A percentile compares a stretch with the other conserved stretches of the same genome.
Evolutionary conservation across 2,329 filamentous ascomycete genomes (phyloP).

Genomic region (Aspergillus sp.): DNA sequence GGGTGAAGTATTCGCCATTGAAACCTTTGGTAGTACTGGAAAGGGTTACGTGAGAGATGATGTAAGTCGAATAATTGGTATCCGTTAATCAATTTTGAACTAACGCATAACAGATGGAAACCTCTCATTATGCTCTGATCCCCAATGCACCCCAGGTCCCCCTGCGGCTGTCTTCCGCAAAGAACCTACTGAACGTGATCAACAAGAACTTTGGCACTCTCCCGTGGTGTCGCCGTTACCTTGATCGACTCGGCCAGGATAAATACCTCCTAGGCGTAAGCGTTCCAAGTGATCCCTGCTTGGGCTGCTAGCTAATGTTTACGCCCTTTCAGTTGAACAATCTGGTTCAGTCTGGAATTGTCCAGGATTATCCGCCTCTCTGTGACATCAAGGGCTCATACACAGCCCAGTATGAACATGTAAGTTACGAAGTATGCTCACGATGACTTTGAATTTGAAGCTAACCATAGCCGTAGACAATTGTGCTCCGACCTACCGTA

Average conservation of each 20-base stretch:
- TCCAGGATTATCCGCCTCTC: constrained; percentile 87
- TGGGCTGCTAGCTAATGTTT: constrained; percentile 10
- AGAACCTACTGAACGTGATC: constrained; percentile 83
- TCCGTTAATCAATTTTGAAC: neutral
- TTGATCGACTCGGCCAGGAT: constrained; percentile 90
- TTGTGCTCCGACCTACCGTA: constrained; percentile 75
- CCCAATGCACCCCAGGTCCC: constrained; percentile 75
- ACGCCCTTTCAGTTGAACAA: constrained; percentile 70
- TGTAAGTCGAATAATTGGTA: constrained; percentile 54
- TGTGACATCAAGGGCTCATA: constrained; percentile 93
- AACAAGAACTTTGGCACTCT: constrained; percentile 96
- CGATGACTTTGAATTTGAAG: neutral
- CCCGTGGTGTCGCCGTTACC: constrained; percentile 86
- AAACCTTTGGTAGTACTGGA: constrained; percentile 93
- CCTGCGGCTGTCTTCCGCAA: constrained; percentile 78
- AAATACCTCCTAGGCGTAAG: constrained; percentile 88
- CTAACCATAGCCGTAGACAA: constrained; percentile 59
- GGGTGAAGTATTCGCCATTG: constrained; percentile 91
- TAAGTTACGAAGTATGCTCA: constrained; percentile 55
- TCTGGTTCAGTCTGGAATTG: constrained; percentile 78
- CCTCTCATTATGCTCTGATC: constrained; percentile 83
- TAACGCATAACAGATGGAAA: constrained; percentile 63
- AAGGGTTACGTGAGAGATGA: constrained; percentile 87
- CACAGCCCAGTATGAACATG: constrained; percentile 93
- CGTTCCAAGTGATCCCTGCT: constrained; percentile 12